Conservation (phyloP, 169 alveolate species). For the Cryptosporidium ryanae region DNA sequence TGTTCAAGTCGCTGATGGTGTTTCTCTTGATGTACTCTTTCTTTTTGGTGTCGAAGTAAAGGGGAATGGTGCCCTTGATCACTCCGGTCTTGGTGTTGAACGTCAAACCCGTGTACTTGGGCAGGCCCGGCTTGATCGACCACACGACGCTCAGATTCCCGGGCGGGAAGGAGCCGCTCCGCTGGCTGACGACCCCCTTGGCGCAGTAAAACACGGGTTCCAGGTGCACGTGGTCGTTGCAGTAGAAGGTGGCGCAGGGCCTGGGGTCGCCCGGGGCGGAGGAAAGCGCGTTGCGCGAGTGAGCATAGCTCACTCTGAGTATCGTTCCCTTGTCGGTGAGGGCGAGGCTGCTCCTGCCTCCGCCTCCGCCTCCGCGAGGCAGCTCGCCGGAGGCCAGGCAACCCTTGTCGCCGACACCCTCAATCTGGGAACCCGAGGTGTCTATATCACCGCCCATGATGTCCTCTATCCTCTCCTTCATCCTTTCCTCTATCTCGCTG, state of each 20-base stretch:
- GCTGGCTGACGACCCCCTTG: constrained; percentile 41
- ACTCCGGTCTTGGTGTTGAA: constrained; percentile 29
- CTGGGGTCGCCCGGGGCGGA: constrained; percentile 78
- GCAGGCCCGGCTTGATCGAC: constrained; percentile 39
- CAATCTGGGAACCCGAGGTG: constrained; percentile 75
- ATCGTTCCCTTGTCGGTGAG: constrained; percentile 52
- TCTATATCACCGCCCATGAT: constrained; percentile 79
- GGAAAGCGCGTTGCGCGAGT: constrained; percentile 61
- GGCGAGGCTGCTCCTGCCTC: not conserved
- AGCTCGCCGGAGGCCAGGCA: constrained; percentile 9
- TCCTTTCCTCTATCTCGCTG: constrained; percentile 75
- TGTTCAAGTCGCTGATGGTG: no score
- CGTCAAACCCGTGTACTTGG: constrained; percentile 46
- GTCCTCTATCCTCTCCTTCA: constrained; percentile 78
- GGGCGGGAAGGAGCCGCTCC: not conserved
- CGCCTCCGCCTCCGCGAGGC: no score
- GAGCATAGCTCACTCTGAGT: constrained; percentile 73
- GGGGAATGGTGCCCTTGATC: constrained; percentile 33
- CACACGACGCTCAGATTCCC: constrained; percentile 18
- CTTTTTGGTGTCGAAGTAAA: not conserved
- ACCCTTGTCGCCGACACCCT: not conserved
- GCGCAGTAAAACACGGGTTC: constrained; percentile 74
- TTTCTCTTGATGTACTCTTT: no score
- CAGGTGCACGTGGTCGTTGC: constrained; percentile 72
- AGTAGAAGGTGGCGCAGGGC: constrained; percentile 77